Evolutionary conservation across 2,329 filamentous ascomycete species (phyloP).

Genomic region (Cephalotrichum gorgonifer): DNA sequence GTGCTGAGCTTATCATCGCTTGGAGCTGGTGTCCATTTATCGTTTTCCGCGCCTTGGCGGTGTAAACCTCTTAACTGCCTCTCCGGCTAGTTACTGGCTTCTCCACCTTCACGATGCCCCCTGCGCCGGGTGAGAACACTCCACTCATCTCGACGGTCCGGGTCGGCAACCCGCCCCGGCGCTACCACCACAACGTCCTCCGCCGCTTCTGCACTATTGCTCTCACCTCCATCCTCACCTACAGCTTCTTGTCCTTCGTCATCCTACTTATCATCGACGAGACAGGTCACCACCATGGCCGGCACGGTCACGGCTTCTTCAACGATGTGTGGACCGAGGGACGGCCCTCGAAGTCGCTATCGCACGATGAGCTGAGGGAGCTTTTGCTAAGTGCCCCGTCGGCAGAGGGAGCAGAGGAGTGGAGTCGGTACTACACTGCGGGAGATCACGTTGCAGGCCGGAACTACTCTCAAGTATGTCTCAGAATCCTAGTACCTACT

Average conservation of each 20-base stretch:
- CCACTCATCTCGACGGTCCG: conserved; percentile 57
- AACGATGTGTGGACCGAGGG: conserved; percentile 16
- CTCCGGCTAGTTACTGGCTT: too few relatives aligned
- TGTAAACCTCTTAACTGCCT: too few relatives aligned
- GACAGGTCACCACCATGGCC: conserved; percentile 23
- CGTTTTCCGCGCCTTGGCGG: too few relatives aligned
- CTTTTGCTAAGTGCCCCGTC: conserved; percentile 51
- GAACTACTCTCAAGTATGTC: conserved; percentile 57
- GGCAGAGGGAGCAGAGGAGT: conserved; percentile 50
- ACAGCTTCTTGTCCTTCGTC: conserved; percentile 38
- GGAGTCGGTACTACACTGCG: conserved; percentile 68
- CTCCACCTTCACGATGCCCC: too few relatives aligned
- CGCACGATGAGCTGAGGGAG: conserved; percentile 39
- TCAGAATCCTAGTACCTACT: background rate
- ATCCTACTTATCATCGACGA: conserved; percentile 33
- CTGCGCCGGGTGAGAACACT: conserved; percentile 47
- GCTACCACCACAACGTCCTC: conserved; percentile 49
- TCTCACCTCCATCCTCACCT: conserved; percentile 41
- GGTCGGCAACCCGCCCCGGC: conserved; percentile 38
- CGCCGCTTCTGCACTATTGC: conserved; percentile 58
- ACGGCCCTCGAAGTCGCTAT: conserved; percentile 5
- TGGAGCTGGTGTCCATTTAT: too few relatives aligned
- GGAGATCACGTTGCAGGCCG: conserved; percentile 68
- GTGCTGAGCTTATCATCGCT: too few relatives aligned
- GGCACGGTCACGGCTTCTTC: conserved; percentile 16